phyloP scores from a whole-genome alignment of 305 asterid genomes.

The Solanum hybrid region DNA sequence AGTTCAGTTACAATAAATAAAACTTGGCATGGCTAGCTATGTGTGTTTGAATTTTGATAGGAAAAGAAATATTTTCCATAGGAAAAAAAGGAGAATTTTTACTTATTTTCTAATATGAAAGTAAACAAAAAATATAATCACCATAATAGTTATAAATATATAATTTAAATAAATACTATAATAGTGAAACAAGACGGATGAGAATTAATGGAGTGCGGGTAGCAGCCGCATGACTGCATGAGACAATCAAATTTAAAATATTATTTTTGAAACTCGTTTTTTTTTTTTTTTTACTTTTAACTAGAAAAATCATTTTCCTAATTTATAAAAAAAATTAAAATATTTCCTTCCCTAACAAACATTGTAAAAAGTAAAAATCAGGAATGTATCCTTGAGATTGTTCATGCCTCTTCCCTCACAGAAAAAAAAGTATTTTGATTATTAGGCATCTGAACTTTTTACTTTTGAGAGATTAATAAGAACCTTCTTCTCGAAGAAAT shows the following conservation, averaged over 20 bases:
- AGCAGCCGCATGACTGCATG: too few relatives aligned
- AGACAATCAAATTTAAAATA: too few relatives aligned
- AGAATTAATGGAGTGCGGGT: background rate
- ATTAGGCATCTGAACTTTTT: background rate
- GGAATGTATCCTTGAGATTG: background rate
- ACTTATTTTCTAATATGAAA: too few relatives aligned
- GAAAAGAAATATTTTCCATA: background rate
- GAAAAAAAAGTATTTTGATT: background rate
- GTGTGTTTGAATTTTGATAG: background rate
- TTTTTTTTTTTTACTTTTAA: background rate
- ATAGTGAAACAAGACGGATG: background rate
- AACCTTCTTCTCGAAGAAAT: background rate
- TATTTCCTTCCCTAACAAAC: background rate
- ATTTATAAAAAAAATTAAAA: background rate
- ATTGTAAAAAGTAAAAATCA: background rate
- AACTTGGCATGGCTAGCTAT: background rate
- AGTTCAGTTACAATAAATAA: background rate
- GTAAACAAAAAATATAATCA: background rate
- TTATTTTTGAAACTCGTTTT: background rate
- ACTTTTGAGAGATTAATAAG: background rate
- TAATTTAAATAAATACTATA: background rate
- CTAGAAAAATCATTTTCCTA: background rate
- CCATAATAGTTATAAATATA: accelerated
- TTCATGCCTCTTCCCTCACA: background rate
- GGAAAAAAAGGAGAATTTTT: background rate